Evolutionary conservation across 73 alveolate genomes (phyloP), one percentile per base, ranked within the genome.

Genomic region (Paramecium primaurelia): DNA sequence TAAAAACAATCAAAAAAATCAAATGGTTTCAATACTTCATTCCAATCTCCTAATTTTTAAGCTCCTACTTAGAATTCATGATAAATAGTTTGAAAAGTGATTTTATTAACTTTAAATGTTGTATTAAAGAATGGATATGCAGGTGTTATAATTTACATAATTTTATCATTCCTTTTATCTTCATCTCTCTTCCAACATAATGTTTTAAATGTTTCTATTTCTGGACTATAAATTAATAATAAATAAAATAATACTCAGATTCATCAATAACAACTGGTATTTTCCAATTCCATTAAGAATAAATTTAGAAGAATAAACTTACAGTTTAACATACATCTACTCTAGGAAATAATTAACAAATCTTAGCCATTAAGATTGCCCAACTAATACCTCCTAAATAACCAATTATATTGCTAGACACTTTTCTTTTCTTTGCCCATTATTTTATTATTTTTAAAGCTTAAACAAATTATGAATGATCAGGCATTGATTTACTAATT

Each of bases 381-480:
- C 99, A 98, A 22, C 99, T 98, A 6, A 98, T 98, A 38, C 99
- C 99, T 32, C 99, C 99, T 4, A 96, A 95, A 92, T 94, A 98
- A 1, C 99, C 99, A 89, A 98, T 93, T 18, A 97, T 98, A 93
- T 98, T 98, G 36, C 98, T 93, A 73, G 97, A 97, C 4, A 98
- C 92, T 30, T 99, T 99, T 88, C 99, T 95, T 86, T 95, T 95
- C 93, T 97, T 98, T 49, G 99, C 99, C 99, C 99, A 98, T 26
- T 97, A 93, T 88, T 98, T 98, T 11, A 98, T 95, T n/a, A 97
- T 95, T 88, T 98, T 95, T 26, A 98, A 93, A 0, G 99, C 94
- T 45, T 95, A 71, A 77, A 95, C 95, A 92, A 98, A 98, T 71
- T 93, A 94, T 22, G 95, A 96, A 49, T 92, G 94, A 71, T 93